Conservation (phyloP, 441 rosid species). For the Kokia cookei region DNA sequence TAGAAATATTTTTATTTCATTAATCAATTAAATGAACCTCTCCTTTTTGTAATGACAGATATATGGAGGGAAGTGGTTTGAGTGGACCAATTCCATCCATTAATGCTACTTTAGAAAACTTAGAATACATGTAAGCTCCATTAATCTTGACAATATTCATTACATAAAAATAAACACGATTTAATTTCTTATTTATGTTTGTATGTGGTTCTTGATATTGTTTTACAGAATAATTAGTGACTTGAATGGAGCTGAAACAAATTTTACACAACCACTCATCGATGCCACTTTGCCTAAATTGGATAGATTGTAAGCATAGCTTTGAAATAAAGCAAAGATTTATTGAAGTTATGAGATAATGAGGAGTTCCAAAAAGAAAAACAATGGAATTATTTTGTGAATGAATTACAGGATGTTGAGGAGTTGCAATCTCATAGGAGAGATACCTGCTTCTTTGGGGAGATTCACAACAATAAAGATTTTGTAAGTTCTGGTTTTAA, state of each 20-base stretch:
- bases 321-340: not conserved
- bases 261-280: conserved; percentile 32
- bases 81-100: conserved; percentile 57
- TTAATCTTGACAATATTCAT: not conserved
- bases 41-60: conserved; percentile 20
- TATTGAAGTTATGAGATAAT: conserved; percentile 8
- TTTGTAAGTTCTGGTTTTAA: too few relatives aligned
- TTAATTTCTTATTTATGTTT: not conserved
- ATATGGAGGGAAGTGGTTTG: conserved; percentile 52
- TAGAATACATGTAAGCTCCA: conserved; percentile 38
- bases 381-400: too few relatives aligned
- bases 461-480: not conserved
- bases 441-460: conserved; percentile 11
- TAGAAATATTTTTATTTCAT: not conserved
- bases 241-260: conserved; percentile 22
- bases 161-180: not conserved
- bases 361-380: conserved; percentile 17
- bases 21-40: not conserved
- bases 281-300: conserved; percentile 8
- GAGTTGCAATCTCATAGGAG: not conserved
- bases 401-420: not conserved
- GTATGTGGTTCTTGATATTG: not conserved
- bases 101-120: conserved; percentile 4
- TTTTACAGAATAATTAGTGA: conserved; percentile 36
- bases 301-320: conserved; percentile 28